Base-by-base conservation (phyloP, 805 yeast species). In the Candida methanosorbosa region DNA sequence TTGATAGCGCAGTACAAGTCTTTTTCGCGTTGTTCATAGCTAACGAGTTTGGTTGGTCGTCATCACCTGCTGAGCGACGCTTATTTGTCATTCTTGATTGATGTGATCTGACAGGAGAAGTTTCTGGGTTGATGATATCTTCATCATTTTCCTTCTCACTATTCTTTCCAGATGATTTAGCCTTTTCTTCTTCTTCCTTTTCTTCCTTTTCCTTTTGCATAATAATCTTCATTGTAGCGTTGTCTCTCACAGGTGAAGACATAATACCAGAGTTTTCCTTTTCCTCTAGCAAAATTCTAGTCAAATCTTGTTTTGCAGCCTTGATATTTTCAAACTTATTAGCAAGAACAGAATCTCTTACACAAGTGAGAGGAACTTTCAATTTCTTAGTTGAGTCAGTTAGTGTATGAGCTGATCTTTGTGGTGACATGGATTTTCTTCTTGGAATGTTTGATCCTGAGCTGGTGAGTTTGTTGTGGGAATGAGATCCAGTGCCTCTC, bases 291-390 rank as follows among this genome's bases (percentile, higher is more conserved):
- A 52, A 27, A 1, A 40, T 38, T 13, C 35, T 37, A 9, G 50
- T 47, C 11, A 52, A 38, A 23, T 52, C 50, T 21, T 50, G 56
- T 31, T 50, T 52, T 4, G 50, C 53, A 8, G 35, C 30, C 33
- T 40, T 30, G 15, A 39, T 29, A 13, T 37, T 38, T 5, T 42
- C 46, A 29, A 42, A 33, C 16, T 37, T 40, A 30, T n/a, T n/a
- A n/a, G n/a, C n/a, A n/a, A n/a, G n/a, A n/a, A n/a, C n/a, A n/a
- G n/a, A n/a, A n/a, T n/a, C n/a, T n/a, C n/a, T n/a, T n/a, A n/a
- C n/a, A n/a, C n/a, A n/a, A n/a, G n/a, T n/a, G n/a, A n/a, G n/a
- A n/a, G n/a, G n/a, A n/a, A n/a, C n/a, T n/a, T n/a, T n/a, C n/a
- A n/a, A n/a, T n/a, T n/a, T n/a, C n/a, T n/a, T n/a, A n/a, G 44